Evolutionary conservation across 441 rosid species (phyloP).

Genomic region (Erysimum pusillum): DNA sequence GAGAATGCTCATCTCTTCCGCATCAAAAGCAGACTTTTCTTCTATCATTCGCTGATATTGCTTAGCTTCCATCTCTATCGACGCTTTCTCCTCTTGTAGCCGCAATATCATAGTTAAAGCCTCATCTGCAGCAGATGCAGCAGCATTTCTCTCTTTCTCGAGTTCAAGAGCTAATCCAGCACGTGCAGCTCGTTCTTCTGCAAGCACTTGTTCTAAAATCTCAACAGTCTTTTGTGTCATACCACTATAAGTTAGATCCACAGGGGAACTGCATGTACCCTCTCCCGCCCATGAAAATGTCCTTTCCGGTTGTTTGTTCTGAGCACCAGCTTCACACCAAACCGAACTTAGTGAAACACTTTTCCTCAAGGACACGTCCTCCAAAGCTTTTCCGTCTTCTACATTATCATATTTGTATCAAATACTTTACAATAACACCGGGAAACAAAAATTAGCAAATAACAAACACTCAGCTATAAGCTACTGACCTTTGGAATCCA

Average conservation of each 20-base stretch:
- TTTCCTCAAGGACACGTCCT: conserved; percentile 47
- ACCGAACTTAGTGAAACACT: conserved; percentile 47
- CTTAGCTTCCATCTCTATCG: conserved; percentile 76
- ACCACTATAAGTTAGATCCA: conserved; percentile 39
- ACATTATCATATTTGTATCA: conserved; percentile 36
- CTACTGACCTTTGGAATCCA: conserved; percentile 41
- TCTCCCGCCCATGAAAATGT: conserved; percentile 46
- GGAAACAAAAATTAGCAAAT: not conserved
- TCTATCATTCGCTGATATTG: conserved; percentile 83
- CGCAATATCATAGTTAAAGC: conserved; percentile 78
- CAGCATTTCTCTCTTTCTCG: conserved; percentile 84
- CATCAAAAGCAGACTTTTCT: conserved; percentile 78
- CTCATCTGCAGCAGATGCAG: conserved; percentile 84
- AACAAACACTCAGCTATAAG: conserved; percentile 36
- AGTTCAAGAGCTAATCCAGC: conserved; percentile 66
- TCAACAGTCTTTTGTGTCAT: conserved; percentile 47
- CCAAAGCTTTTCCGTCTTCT: conserved; percentile 51
- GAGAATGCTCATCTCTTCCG: conserved; percentile 85
- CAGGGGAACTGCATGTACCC: conserved; percentile 39
- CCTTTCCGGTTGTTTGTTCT: conserved; percentile 37
- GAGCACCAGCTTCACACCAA: conserved; percentile 48
- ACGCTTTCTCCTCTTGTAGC: conserved; percentile 67
- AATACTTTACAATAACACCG: too few relatives aligned
- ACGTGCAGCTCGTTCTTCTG: conserved; percentile 55
- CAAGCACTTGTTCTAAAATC: conserved; percentile 57